Percentiles rank a stretch among this genome's conserved stretches.
Evolutionary conservation across 106 monocot genomes (phyloP).

Genomic region (Acorus gramineus): DNA sequence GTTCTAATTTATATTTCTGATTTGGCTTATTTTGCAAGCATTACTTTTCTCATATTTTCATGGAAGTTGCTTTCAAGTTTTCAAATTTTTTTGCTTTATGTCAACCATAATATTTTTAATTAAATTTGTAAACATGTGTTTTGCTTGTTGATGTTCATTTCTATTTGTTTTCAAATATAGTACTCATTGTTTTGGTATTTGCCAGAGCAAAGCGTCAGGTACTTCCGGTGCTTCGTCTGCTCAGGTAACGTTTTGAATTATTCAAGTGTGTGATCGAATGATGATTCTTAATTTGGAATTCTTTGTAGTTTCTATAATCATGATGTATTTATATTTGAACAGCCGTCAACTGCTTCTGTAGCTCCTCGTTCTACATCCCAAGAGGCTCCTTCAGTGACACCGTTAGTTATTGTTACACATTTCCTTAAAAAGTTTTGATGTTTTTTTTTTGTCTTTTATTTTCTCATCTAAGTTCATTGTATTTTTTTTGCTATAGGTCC

Average conservation of each 20-base stretch:
- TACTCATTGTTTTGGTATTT: too few species aligned
- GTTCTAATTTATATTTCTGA: too few species aligned
- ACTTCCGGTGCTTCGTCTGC: conserved; percentile 32
- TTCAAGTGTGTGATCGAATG: background rate
- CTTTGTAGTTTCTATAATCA: background rate
- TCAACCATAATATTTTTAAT: too few species aligned
- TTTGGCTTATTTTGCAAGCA: too few species aligned
- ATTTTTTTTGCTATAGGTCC: conserved; percentile 5
- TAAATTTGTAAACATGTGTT: too few species aligned
- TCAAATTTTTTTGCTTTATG: too few species aligned
- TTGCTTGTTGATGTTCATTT: background rate
- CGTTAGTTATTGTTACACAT: conserved; percentile 29
- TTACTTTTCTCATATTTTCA: too few species aligned
- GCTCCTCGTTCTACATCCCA: conserved; percentile 16
- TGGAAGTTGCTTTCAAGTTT: too few species aligned
- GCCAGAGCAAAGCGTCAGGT: conserved; percentile 50
- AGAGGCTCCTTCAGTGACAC: conserved; percentile 18
- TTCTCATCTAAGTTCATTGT: background rate
- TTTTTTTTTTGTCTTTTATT: background rate
- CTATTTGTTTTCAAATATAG: too few species aligned
- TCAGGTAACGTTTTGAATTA: conserved; percentile 21
- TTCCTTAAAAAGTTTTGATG: background rate
- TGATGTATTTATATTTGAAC: background rate
- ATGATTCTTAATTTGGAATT: background rate
- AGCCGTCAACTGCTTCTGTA: conserved; percentile 48